Percentiles rank a stretch among this genome's conserved stretches.
phyloP scores from a whole-genome alignment of 257 asterid genomes.

The Nyctanthes arbortristis region DNA sequence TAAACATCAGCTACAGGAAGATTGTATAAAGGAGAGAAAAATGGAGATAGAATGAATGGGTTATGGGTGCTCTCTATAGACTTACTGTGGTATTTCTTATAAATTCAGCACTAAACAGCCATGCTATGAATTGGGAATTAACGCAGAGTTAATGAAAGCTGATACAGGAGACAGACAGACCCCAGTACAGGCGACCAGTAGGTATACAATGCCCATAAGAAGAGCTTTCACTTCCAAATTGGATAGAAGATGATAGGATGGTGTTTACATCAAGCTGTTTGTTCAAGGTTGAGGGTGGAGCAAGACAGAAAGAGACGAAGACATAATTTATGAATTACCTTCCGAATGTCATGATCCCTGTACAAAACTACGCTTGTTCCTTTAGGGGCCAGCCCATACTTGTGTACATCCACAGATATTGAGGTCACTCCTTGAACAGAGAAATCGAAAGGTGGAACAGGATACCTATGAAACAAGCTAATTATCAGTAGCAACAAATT shows the following conservation, averaged over 20 bases:
- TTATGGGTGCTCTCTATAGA: too few relatives aligned
- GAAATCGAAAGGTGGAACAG: constrained; percentile 93
- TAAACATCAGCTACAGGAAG: background rate
- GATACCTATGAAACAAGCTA: constrained; percentile 56
- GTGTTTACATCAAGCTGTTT: background rate
- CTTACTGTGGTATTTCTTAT: too few relatives aligned
- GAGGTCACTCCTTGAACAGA: constrained; percentile 94
- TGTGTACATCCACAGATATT: constrained; percentile 94
- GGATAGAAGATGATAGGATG: background rate
- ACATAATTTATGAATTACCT: constrained; percentile 46
- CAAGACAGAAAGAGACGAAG: background rate
- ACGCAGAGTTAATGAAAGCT: too few relatives aligned
- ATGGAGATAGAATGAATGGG: background rate
- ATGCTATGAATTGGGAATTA: too few relatives aligned
- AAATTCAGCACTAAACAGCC: too few relatives aligned
- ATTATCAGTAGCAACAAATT: constrained; percentile 19
- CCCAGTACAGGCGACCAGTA: background rate
- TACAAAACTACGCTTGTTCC: constrained; percentile 97
- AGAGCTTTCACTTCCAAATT: background rate
- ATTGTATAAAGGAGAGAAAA: background rate
- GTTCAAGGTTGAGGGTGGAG: constrained; percentile 4
- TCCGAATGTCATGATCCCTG: constrained; percentile 78
- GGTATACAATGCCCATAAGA: background rate
- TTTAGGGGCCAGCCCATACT: constrained; percentile 98
- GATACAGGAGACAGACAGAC: too few relatives aligned